These are phyloP conservation scores for Nitzschia putrida DNA, from an alignment of 108 stramenopile genomes.

Conservation along the genomic window DNA sequence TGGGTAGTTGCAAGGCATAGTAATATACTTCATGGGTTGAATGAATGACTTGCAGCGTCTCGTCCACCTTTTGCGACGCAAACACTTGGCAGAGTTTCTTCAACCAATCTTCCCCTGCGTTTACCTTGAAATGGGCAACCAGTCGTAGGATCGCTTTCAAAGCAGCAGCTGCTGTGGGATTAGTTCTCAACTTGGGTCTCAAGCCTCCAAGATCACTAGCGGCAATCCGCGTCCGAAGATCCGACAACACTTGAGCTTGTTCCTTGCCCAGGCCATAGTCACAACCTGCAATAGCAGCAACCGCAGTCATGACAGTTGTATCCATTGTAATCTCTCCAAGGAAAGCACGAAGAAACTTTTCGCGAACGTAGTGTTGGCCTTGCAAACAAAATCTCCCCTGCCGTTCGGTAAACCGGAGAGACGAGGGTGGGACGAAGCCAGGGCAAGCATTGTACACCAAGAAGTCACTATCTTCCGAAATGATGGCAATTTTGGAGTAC, in stretches of 20 bases:
- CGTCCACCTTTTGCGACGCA: background rate
- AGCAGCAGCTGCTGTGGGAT: background rate
- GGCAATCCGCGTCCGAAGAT: background rate
- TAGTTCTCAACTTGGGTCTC: slow-evolving; percentile 6
- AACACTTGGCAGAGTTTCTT: background rate
- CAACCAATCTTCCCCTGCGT: slow-evolving; percentile 8
- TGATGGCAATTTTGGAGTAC: slow-evolving; percentile 11
- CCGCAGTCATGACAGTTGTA: slow-evolving; percentile 15
- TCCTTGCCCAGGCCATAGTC: slow-evolving; percentile 20
- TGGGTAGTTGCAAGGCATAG: slow-evolving; percentile 1
- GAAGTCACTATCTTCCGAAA: slow-evolving; percentile 34
- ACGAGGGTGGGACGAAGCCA: slow-evolving; percentile 25
- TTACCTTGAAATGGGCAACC: slow-evolving; percentile 16
- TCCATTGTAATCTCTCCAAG: slow-evolving; percentile 7
- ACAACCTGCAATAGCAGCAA: slow-evolving; percentile 37
- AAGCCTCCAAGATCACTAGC: slow-evolving; percentile 27
- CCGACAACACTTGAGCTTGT: background rate
- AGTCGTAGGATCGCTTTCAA: slow-evolving; percentile 26
- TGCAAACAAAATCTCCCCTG: slow-evolving; percentile 1
- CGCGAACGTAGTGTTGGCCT: slow-evolving; percentile 17
- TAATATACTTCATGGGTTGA: slow-evolving; percentile 13
- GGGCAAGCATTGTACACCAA: slow-evolving; percentile 31
- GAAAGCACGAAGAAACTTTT: slow-evolving; percentile 18
- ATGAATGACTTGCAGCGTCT: background rate
- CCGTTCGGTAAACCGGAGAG: slow-evolving; percentile 7